These are phyloP conservation scores for Violaceomyces palustris DNA, from an alignment of 1,284 basidiomycete species.

Conservation along the genomic window DNA sequence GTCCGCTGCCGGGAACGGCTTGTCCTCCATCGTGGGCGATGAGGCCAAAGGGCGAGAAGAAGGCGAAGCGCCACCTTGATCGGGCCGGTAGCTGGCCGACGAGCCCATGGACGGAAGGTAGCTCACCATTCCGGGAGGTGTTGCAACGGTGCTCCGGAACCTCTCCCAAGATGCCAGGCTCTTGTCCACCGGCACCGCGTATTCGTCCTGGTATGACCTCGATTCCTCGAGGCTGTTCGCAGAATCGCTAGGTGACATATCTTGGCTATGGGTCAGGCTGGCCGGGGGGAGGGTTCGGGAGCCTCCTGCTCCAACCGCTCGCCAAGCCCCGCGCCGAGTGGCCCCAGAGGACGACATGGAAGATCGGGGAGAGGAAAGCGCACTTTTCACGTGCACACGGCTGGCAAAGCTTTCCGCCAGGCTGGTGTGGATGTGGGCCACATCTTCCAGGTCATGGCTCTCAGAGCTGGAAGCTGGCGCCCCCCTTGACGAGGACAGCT, in stretches of 20 bases:
- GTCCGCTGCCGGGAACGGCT: background rate
- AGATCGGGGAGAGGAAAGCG: slow-evolving; percentile 27
- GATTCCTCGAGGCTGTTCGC: no score
- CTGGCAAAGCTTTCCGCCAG: no score
- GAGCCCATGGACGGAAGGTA: slow-evolving; percentile 14
- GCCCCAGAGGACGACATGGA: slow-evolving; percentile 23
- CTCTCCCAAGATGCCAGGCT: background rate
- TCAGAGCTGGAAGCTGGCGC: no score
- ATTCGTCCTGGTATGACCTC: no score
- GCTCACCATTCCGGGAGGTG: slow-evolving; percentile 18
- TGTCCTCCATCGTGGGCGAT: background rate
- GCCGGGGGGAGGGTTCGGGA: no score
- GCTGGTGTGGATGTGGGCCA: no score
- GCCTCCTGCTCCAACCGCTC: slow-evolving; percentile 13
- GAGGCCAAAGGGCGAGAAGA: no score
- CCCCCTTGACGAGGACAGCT: no score
- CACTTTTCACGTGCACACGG: slow-evolving; percentile 21
- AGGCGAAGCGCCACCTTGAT: no score
- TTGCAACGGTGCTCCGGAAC: background rate
- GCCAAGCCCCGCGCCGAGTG: slow-evolving; percentile 25
- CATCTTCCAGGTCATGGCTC: no score
- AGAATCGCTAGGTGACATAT: no score
- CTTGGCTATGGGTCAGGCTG: slow-evolving; percentile 14
- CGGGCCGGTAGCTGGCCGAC: background rate
- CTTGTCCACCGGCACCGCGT: no score